Evolutionary conservation across 257 asterid species (phyloP).

Genomic region (Phtheirospermum japonicum): DNA sequence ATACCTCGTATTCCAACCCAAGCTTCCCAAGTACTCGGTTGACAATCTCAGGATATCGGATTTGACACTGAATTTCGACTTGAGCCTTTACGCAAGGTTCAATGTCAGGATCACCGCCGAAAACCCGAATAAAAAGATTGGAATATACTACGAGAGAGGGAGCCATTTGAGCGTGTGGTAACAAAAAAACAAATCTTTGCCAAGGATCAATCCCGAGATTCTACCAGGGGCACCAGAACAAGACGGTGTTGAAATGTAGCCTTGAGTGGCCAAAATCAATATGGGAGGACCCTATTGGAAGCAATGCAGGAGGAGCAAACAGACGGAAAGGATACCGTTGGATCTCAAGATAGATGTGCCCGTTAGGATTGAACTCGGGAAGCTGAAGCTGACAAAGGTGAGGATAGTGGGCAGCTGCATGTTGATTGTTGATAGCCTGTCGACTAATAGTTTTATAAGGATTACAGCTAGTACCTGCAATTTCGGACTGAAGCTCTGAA

Average conservation of each 20-base stretch:
- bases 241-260: constrained; percentile 54
- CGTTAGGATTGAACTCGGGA: constrained; percentile 66
- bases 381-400: constrained; percentile 65
- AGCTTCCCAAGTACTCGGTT: constrained; percentile 75
- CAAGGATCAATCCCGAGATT: constrained; percentile 70
- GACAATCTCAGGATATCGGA: constrained; percentile 76
- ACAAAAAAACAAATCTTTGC: constrained; percentile 64
- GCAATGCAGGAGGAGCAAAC: constrained; percentile 86
- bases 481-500: constrained; percentile 63
- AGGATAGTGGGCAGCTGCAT: constrained; percentile 61
- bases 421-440: constrained; percentile 72
- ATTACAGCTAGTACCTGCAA: constrained; percentile 73
- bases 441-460: constrained; percentile 57
- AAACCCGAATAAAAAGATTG: constrained; percentile 81
- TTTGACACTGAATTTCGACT: constrained; percentile 63
- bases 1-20: constrained; percentile 69
- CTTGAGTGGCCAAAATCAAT: constrained; percentile 60
- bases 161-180: constrained; percentile 83
- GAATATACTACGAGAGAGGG: constrained; percentile 84
- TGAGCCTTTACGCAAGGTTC: constrained; percentile 71
- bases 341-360: constrained; percentile 83
- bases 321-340: constrained; percentile 72
- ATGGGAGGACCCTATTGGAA: constrained; percentile 63
- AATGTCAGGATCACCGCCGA: constrained; percentile 66
- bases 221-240: constrained; percentile 83